A percentile compares a stretch with the other conserved stretches of the same genome.
These are phyloP conservation scores for Dioszegia crocea DNA, from an alignment of 768 basidiomycete species.

Conservation along the genomic window DNA sequence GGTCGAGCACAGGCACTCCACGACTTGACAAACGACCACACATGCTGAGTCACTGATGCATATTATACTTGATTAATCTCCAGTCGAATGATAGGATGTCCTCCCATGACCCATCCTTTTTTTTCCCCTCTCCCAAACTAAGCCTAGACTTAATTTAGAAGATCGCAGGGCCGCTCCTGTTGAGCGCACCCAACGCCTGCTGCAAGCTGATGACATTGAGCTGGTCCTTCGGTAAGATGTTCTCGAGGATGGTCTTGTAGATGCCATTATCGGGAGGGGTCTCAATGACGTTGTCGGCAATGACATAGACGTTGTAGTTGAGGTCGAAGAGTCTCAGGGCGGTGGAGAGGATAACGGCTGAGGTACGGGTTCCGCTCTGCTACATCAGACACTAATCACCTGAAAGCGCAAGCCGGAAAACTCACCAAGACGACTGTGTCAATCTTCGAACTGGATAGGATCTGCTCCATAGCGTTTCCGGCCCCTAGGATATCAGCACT, in stretches of 20 bases:
- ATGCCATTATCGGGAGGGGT: slow-evolving; percentile 3
- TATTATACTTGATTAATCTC: too few relatives aligned
- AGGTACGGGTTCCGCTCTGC: slow-evolving; percentile 1
- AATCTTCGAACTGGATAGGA: slow-evolving; percentile 7
- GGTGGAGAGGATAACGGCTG: slow-evolving; percentile 8
- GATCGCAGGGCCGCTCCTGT: not conserved
- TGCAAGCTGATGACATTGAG: not conserved
- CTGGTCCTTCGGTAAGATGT: not conserved
- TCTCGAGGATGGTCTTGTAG: slow-evolving; percentile 3
- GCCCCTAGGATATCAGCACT: not conserved
- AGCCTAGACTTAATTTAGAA: too few relatives aligned
- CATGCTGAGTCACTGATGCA: too few relatives aligned
- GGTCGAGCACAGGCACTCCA: too few relatives aligned
- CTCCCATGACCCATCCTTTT: not conserved
- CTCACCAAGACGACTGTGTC: slow-evolving; percentile 6
- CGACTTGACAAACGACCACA: too few relatives aligned
- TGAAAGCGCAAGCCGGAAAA: not conserved
- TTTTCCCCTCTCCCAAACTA: too few relatives aligned
- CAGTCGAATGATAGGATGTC: not conserved
- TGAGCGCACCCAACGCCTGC: slow-evolving; percentile 1
- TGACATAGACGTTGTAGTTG: slow-evolving; percentile 11
- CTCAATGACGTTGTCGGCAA: slow-evolving; percentile 8
- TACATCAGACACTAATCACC: not conserved
- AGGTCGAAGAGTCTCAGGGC: slow-evolving; percentile 7
- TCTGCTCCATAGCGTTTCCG: slow-evolving; percentile 4